Conservation (phyloP, 2,329 filamentous ascomycete species). For the Trichoderma sp. region DNA sequence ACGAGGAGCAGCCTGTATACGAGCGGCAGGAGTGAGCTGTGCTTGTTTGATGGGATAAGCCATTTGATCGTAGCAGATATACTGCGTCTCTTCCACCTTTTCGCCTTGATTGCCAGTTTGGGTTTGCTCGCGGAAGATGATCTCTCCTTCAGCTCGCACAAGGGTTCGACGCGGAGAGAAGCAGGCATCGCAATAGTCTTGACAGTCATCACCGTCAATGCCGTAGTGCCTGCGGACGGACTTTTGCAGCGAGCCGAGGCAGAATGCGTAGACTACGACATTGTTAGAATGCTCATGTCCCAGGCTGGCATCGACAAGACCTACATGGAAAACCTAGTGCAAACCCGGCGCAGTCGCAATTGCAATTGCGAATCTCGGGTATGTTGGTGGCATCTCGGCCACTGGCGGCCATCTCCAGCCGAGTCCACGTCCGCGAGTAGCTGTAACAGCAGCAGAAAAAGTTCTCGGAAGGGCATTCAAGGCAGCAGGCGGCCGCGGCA, state of each 20-base stretch:
- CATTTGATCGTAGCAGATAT: conserved; percentile 1
- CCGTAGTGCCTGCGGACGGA: conserved; percentile 41
- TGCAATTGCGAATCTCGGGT: conserved; percentile 32
- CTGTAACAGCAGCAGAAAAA: conserved; percentile 35
- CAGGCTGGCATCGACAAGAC: not conserved
- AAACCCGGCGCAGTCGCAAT: conserved; percentile 35
- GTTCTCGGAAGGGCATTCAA: conserved; percentile 14
- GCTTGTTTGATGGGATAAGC: not conserved
- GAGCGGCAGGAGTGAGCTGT: not conserved
- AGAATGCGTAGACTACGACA: conserved; percentile 39
- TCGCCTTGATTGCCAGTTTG: conserved; percentile 14
- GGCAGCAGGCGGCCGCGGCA: not conserved
- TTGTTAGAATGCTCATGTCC: not conserved
- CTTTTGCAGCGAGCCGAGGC: conserved; percentile 39
- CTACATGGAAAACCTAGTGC: conserved; percentile 37
- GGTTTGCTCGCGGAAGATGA: conserved; percentile 37
- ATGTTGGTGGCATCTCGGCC: conserved; percentile 31
- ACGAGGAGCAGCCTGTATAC: not conserved
- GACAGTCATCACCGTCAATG: conserved; percentile 36
- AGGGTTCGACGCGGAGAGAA: conserved; percentile 39
- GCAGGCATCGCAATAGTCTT: conserved; percentile 37
- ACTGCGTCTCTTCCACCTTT: not conserved
- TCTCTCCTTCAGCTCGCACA: conserved; percentile 40
- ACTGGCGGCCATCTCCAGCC: conserved; percentile 32
- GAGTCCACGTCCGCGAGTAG: conserved; percentile 38